Base-by-base conservation (phyloP, 2,329 filamentous ascomycete genomes). In the Cercospora nicotianae region DNA sequence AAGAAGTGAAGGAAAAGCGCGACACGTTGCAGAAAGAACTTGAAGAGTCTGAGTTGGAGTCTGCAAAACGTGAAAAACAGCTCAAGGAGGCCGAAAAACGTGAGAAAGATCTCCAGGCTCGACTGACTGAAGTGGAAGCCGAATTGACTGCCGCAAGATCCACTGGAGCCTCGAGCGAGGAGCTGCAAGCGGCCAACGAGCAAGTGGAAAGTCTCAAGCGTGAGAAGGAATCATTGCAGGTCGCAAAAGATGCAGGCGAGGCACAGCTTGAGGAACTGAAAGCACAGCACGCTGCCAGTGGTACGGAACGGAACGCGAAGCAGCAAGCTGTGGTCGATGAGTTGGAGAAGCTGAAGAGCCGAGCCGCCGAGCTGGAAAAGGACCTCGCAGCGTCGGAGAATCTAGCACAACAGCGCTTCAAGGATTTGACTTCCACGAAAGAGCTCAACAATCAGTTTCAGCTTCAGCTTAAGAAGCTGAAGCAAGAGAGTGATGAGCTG, bases 361-460 rank as follows among this genome's bases (percentile, higher is more conserved):
- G 90, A 78, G 87, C 89, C 0, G 83, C 87, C 1, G 86, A 87
- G 0, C 79, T 97, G 18, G 89, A 96, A 75, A 92, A 90, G 0
- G 94, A 99, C 76, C 85, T 98, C 3, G 90, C 89, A 1, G 93
- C 93, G 2, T 91, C 94, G 0, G 90, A 97, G 77, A 89, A 96
- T 79, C 86, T 98, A 12, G 93, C 95, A 0, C 90, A 96, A 69
- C 90, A 87, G 16, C 87, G 95, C 31, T 98, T 93, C 83, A 96
- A 93, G 78, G 94, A 98, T 68, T 82, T 97, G 1, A 90, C 89
- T 0, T 91, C 96, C 30, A 82, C 97, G 57, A 87, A 90, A 20
- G 91, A 94, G 69, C 84, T 94, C 2, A 80, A 97, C 31, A 90
- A 93, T 72, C 96, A 95, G 77, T 87, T 91, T 0, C 94, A 97